Base-by-base conservation (phyloP, 2,329 filamentous ascomycete species). In the Madurella mycetomatis region DNA sequence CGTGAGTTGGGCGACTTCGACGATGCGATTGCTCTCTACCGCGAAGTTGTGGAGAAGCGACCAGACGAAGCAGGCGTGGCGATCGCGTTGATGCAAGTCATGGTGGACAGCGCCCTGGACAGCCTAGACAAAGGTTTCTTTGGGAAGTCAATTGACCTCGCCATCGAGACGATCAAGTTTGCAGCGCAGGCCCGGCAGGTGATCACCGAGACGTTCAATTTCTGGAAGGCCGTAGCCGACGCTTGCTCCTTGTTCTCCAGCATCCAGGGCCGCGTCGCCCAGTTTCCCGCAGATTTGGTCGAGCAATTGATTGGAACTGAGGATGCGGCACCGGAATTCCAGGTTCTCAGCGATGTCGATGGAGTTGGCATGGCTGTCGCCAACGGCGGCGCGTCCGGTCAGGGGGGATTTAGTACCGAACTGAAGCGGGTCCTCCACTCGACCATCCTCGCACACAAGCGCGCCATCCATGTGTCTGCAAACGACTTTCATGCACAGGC, bases 191-290 rank as follows among this genome's bases (percentile, higher is more conserved):
- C 92, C 39, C 80, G 80, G 1, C 73, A 79, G 34, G 76, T 78
- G 42, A 81, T 86, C 45, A 74, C 81, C 4, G 78, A 86, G 49
- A 87, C 89, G 0, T 96, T 97, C 74, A 99, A 97, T 67, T 81
- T 96, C 51, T 99, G 95, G 94, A 97, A 95, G 69, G 84, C 87
- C 5, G 78, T 96, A 8, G 94, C 87, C 5, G 94, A 97, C 73
- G 88, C 92, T 5, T 95, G 88, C 68, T 85, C 89, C 1, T 72
- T 96, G 0, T 96, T 95, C 65, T 87, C 88, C 0, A 87, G 81
- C 65, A 83, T 95, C 1, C 90, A 92, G 64, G 81, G 82, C 43
- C 84, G 83, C 43, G 71, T 84, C 2, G 67, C 72, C 1, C 77
- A 84, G 8, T 82, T 94, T 39, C 89, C 91, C 0, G 66, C 75